These are phyloP conservation scores for Sindora glabra DNA, from an alignment of 306 rosid genomes.

Conservation along the genomic window DNA sequence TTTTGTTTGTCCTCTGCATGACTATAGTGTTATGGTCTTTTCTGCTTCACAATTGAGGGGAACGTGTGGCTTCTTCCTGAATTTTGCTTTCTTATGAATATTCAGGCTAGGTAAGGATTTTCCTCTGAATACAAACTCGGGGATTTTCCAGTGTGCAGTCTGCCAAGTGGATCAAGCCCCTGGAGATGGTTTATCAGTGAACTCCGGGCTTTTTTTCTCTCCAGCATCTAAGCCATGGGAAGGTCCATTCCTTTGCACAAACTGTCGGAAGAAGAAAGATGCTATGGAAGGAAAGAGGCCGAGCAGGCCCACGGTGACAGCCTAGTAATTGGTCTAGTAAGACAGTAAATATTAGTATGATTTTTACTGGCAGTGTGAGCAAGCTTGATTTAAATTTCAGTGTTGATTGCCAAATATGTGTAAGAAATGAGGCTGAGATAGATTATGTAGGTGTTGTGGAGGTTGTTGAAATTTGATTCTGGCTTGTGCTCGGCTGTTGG, in stretches of 20 bases:
- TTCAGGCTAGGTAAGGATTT: constrained; percentile 91
- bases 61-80: not conserved
- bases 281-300: constrained; percentile 97
- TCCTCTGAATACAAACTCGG: constrained; percentile 51
- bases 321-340: constrained; percentile 44
- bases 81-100: constrained; percentile 13
- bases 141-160: constrained; percentile 82
- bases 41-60: constrained; percentile 4
- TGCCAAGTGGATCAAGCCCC: constrained; percentile 94
- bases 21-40: not conserved
- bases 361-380: constrained; percentile 79
- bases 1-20: not conserved
- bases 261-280: constrained; percentile 80
- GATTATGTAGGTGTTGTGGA: constrained; percentile 38
- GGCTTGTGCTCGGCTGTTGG: constrained; percentile 88
- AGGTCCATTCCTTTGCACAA: constrained; percentile 86
- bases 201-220: constrained; percentile 74
- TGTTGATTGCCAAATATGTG: constrained; percentile 44
- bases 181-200: constrained; percentile 61
- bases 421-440: constrained; percentile 71
- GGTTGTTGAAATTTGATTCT: constrained; percentile 39
- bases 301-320: constrained; percentile 45
- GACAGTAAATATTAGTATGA: constrained; percentile 44
- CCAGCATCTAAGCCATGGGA: constrained; percentile 90
- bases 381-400: constrained; percentile 35